These are phyloP conservation scores for Alternaria metachromatica DNA, from an alignment of 2,329 filamentous ascomycete genomes.

Conservation along the genomic window DNA sequence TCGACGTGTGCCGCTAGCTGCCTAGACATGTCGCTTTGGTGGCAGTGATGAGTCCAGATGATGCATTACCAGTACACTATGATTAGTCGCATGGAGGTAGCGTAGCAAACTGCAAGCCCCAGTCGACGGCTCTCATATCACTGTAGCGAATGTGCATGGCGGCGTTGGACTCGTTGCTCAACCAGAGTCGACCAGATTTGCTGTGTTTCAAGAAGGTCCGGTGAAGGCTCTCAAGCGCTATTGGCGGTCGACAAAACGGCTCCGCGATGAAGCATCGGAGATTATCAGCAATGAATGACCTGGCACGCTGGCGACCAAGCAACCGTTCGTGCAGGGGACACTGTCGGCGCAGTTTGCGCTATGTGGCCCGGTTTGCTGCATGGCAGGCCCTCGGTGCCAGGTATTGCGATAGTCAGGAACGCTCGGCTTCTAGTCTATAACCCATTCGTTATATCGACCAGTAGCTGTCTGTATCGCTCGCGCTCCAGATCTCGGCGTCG, in stretches of 20 bases:
- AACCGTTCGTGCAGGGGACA: conserved; percentile 35
- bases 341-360: conserved; percentile 26
- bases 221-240: conserved; percentile 13
- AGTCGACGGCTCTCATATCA: conserved; percentile 9
- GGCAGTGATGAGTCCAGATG: conserved; percentile 15
- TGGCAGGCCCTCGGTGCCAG: conserved; percentile 21
- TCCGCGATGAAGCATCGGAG: conserved; percentile 22
- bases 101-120: conserved; percentile 6
- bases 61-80: conserved; percentile 10
- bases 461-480: neutral
- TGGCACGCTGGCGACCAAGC: conserved; percentile 41
- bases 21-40: conserved; percentile 7
- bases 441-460: neutral
- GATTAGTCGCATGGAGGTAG: conserved; percentile 20
- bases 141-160: conserved; percentile 8
- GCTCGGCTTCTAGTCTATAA: conserved; percentile 12
- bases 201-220: conserved; percentile 24
- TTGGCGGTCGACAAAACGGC: conserved; percentile 27
- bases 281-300: conserved; percentile 35
- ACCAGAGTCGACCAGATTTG: conserved; percentile 12
- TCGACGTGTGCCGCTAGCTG: conserved; percentile 20
- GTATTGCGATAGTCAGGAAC: conserved; percentile 24
- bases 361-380: conserved; percentile 24
- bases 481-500: conserved; percentile 1
- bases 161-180: conserved; percentile 22